Evolutionary conservation across 768 basidiomycete species (phyloP).

Genomic region (Boletus vinaceobasis): DNA sequence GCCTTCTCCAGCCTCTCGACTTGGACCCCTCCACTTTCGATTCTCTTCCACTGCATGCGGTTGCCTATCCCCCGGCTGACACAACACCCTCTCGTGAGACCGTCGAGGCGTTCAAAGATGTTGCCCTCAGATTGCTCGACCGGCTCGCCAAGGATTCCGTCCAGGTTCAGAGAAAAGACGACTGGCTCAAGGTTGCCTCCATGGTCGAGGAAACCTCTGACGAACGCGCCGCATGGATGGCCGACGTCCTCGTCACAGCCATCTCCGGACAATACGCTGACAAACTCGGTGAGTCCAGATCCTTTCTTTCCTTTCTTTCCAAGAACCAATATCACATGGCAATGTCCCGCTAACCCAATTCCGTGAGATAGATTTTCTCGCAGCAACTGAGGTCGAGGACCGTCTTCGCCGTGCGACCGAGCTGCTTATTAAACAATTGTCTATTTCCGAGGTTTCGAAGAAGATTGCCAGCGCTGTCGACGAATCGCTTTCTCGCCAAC

Average conservation of each 20-base stretch:
- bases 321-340: not conserved
- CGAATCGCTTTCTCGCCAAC: constrained; percentile 82
- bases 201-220: constrained; percentile 73
- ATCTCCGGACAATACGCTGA: constrained; percentile 62
- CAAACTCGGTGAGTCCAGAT: constrained; percentile 55
- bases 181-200: constrained; percentile 61
- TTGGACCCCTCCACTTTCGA: constrained; percentile 26
- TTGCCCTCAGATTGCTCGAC: constrained; percentile 65
- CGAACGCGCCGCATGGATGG: constrained; percentile 67
- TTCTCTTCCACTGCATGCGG: constrained; percentile 39
- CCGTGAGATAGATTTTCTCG: constrained; percentile 49
- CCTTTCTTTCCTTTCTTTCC: not conserved
- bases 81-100: constrained; percentile 48
- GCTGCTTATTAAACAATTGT: constrained; percentile 70
- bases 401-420: constrained; percentile 66
- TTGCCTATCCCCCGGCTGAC: constrained; percentile 44
- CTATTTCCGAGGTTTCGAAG: constrained; percentile 76
- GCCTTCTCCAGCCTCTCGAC: constrained; percentile 43
- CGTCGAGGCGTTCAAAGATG: constrained; percentile 65
- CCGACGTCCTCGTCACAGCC: constrained; percentile 65
- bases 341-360: constrained; percentile 1
- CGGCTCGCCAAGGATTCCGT: constrained; percentile 46
- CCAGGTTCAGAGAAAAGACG: constrained; percentile 54
- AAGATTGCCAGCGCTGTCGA: constrained; percentile 80
- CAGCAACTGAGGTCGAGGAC: constrained; percentile 54